Base-by-base conservation (phyloP, 768 basidiomycete genomes). In the Neoboletus brunneissimus region DNA sequence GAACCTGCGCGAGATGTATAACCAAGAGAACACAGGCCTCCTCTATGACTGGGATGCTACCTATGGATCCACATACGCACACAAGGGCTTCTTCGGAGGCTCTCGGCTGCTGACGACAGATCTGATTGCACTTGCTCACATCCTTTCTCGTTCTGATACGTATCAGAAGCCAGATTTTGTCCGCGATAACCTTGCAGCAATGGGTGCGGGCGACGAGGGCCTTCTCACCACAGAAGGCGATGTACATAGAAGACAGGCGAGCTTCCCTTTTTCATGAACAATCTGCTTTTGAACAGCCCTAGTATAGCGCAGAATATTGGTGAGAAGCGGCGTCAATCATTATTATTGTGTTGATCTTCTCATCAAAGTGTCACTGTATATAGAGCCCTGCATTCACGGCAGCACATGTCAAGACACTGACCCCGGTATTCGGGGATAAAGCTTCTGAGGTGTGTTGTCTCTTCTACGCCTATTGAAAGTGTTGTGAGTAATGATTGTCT, bases 101-200 rank as follows among this genome's bases (percentile, higher is more conserved):
- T 74, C 75, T 46, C 73, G 86, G 23, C 74, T 88, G 55, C 74
- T 84, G 69, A 84, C 83, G 8, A 79, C 79, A 47, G 86, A 87
- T 69, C 79, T 81, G 4, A 67, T 73, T 20, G 84, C 85, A 1
- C 67, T 88, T 38, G 73, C 77, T 4, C 79, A 86, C 54, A 82
- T 89, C 44, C 77, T 89, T 47, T 70, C 74, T 10, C 76, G 79
- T 50, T 75, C 82, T 0, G 81, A 85, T 57, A 74, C 80, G 54
- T 85, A 81, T 62, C 84, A 81, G 29, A 88, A 88, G 67, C 84
- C 85, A 3, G 78, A 81, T 55, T 82, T 83, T 57, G 74, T 84
- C 16, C 68, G 77, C 15, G 80, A 83, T 41, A 76, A 68, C 54
- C 73, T 83, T 22, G 79, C 80, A 0, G 73, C 73, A 38, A 83